Percentiles rank a stretch among this genome's conserved stretches.
Conservation (phyloP, 2,329 filamentous ascomycete species). For the Penicillium vulpinum region DNA sequence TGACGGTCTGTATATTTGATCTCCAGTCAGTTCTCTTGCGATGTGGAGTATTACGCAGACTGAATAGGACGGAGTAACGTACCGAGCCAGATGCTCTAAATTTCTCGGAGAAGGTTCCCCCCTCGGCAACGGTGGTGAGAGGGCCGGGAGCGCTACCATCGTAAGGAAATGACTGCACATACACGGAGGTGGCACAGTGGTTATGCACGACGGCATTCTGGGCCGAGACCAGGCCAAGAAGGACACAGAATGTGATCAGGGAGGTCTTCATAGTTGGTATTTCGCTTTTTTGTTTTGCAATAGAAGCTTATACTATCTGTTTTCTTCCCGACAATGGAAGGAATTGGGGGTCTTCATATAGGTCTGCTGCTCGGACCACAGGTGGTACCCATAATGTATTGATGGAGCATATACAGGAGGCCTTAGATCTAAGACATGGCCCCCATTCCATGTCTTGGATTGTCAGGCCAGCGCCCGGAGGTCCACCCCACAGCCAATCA, state of each 20-base stretch:
- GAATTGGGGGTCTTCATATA: slow-evolving; percentile 20
- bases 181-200: slow-evolving; percentile 21
- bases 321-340: slow-evolving; percentile 6
- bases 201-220: slow-evolving; percentile 27
- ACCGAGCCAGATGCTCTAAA: slow-evolving; percentile 26
- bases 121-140: slow-evolving; percentile 23
- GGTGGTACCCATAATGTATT: slow-evolving; percentile 9
- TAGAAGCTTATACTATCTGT: slow-evolving; percentile 8
- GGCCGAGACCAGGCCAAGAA: slow-evolving; percentile 23
- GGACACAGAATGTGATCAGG: slow-evolving; percentile 17
- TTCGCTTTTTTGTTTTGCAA: slow-evolving; percentile 9
- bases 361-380: slow-evolving; percentile 8
- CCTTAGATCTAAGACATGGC: slow-evolving; percentile 22
- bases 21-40: slow-evolving; percentile 13
- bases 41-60: not conserved
- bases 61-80: slow-evolving; percentile 10
- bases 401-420: slow-evolving; percentile 1
- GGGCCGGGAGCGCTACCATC: slow-evolving; percentile 26
- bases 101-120: slow-evolving; percentile 24
- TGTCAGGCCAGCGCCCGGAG: slow-evolving; percentile 15
- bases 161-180: slow-evolving; percentile 28
- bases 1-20: slow-evolving; percentile 22
- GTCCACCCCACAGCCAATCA: slow-evolving; percentile 15
- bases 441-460: slow-evolving; percentile 17
- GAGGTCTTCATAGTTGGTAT: slow-evolving; percentile 22